Conservation (phyloP, 2,329 filamentous ascomycete species). For the Calonectria pteridis region DNA sequence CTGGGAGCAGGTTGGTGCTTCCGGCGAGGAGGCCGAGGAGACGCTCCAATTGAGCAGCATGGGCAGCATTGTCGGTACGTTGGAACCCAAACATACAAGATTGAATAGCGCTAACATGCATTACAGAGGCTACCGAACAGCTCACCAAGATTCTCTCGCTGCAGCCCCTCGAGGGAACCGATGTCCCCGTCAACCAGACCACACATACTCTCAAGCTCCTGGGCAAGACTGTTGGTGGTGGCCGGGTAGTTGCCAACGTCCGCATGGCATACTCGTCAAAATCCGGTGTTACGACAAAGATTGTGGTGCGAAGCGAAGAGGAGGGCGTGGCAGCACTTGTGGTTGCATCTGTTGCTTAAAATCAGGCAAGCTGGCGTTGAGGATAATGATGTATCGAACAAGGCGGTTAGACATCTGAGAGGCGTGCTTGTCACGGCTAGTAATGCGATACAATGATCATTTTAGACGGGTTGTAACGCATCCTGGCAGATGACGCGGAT, state of each 20-base stretch:
- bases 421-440: slow-evolving; percentile 24
- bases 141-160: slow-evolving; percentile 88
- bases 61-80: slow-evolving; percentile 92
- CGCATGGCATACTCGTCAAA: slow-evolving; percentile 96
- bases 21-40: slow-evolving; percentile 90
- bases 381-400: slow-evolving; percentile 51
- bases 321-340: slow-evolving; percentile 89
- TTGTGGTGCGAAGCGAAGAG: slow-evolving; percentile 92
- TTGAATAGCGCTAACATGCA: slow-evolving; percentile 38
- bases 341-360: slow-evolving; percentile 84
- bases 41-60: slow-evolving; percentile 88
- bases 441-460: slow-evolving; percentile 30
- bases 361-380: slow-evolving; percentile 50
- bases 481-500: neutral
- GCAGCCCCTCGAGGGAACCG: slow-evolving; percentile 93
- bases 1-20: slow-evolving; percentile 93
- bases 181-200: slow-evolving; percentile 87
- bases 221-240: slow-evolving; percentile 93
- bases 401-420: slow-evolving; percentile 46
- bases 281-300: slow-evolving; percentile 95
- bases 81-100: neutral
- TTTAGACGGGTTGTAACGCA: slow-evolving; percentile 8
- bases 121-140: slow-evolving; percentile 89
- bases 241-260: slow-evolving; percentile 87
- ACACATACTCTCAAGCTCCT: slow-evolving; percentile 96